phyloP scores from a whole-genome alignment of 2,329 filamentous ascomycete genomes.

The Phialocephala sp. region DNA sequence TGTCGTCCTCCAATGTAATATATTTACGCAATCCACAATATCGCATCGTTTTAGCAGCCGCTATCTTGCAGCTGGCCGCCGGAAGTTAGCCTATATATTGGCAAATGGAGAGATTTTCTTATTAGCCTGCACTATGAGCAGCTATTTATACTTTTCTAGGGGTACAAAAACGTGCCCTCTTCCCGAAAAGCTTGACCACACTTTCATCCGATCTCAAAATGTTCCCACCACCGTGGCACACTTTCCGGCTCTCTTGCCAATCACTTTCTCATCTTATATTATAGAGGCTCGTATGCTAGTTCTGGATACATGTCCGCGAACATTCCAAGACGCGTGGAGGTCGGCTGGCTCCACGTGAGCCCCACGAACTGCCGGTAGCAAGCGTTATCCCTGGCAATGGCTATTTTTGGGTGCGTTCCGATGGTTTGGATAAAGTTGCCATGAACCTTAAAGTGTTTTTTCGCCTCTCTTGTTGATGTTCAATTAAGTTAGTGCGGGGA shows the following conservation, averaged over 20 bases:
- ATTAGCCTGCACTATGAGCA: background rate
- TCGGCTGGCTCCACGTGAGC: background rate
- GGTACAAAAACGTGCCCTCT: background rate
- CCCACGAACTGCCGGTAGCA: background rate
- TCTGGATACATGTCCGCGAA: background rate
- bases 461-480: background rate
- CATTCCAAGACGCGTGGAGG: background rate
- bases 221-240: background rate
- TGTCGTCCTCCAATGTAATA: background rate
- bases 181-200: constrained; percentile 2
- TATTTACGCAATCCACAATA: background rate
- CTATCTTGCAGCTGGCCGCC: background rate
- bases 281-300: background rate
- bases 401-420: background rate
- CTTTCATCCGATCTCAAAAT: background rate
- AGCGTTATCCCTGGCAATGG: background rate
- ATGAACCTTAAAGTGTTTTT: constrained; percentile 1
- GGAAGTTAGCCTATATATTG: background rate
- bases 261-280: background rate
- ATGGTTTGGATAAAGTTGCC: constrained; percentile 1
- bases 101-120: background rate
- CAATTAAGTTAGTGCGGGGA: constrained; percentile 3
- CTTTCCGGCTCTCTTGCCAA: background rate
- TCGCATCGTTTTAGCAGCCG: background rate
- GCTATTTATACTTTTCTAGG: background rate